These are phyloP conservation scores for Cercospora beticola DNA, from an alignment of 2,329 filamentous ascomycete genomes.

Conservation along the genomic window DNA sequence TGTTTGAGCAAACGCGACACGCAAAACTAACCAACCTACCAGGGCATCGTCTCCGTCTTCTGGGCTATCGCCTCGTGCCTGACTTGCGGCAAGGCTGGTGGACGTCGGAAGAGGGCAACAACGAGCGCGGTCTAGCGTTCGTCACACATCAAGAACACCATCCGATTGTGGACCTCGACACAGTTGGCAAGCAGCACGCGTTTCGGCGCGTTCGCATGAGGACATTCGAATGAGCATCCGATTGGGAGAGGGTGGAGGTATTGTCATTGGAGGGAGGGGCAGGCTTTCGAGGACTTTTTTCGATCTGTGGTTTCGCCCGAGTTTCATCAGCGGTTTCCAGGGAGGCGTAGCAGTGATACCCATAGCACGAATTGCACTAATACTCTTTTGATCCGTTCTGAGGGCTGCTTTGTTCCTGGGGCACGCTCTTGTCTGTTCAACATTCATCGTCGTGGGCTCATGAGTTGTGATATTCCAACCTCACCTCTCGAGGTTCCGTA, in stretches of 20 bases:
- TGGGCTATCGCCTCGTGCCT: conserved; percentile 51
- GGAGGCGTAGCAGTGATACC: conserved; percentile 26
- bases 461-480: not conserved
- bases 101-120: conserved; percentile 37
- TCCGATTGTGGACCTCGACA: not conserved
- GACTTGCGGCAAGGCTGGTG: conserved; percentile 49
- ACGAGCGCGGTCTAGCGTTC: conserved; percentile 40
- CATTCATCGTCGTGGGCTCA: not conserved
- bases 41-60: conserved; percentile 52
- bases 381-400: conserved; percentile 11
- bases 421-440: not conserved
- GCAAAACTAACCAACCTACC: conserved; percentile 30
- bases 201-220: not conserved
- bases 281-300: conserved; percentile 3
- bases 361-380: conserved; percentile 19
- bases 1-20: not conserved
- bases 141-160: conserved; percentile 1
- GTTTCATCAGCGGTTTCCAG: not conserved
- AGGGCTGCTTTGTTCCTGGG: not conserved
- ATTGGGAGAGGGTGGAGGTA: not conserved
- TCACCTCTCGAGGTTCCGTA: conserved; percentile 9
- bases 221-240: not conserved
- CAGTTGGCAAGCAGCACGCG: not conserved
- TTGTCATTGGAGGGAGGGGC: conserved; percentile 1
- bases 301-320: not conserved